phyloP scores from a whole-genome alignment of 441 rosid genomes.

The Jatropha podagrica region DNA sequence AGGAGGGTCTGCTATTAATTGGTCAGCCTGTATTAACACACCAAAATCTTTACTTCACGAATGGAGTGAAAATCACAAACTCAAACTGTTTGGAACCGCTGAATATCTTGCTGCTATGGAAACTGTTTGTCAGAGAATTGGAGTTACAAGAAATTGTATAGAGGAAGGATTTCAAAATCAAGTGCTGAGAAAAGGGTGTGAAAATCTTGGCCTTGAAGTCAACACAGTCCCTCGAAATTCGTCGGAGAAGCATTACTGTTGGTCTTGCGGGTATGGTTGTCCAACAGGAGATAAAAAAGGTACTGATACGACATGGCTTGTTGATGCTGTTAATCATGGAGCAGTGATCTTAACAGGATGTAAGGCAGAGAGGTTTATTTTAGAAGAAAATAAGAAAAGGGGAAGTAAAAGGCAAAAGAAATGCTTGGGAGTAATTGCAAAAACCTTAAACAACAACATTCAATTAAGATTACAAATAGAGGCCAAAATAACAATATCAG shows the following conservation, averaged over 20 bases:
- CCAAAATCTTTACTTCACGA: slow-evolving; percentile 63
- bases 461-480: slow-evolving; percentile 52
- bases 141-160: slow-evolving; percentile 59
- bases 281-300: slow-evolving; percentile 80
- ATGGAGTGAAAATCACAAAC: slow-evolving; percentile 57
- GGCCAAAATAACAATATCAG: slow-evolving; percentile 73
- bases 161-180: slow-evolving; percentile 76
- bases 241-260: slow-evolving; percentile 75
- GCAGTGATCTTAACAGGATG: slow-evolving; percentile 79
- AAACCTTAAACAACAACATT: slow-evolving; percentile 37
- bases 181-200: slow-evolving; percentile 72
- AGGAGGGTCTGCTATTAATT: slow-evolving; percentile 86
- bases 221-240: slow-evolving; percentile 63
- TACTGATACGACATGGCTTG: slow-evolving; percentile 78
- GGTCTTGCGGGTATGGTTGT: slow-evolving; percentile 85
- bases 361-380: slow-evolving; percentile 68
- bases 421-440: slow-evolving; percentile 70
- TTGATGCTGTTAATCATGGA: slow-evolving; percentile 66
- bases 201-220: slow-evolving; percentile 57
- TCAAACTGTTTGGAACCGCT: slow-evolving; percentile 44
- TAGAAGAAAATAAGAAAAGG: slow-evolving; percentile 33
- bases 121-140: slow-evolving; percentile 63
- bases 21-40: slow-evolving; percentile 83
- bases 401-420: slow-evolving; percentile 43
- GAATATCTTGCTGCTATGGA: slow-evolving; percentile 71